These are phyloP conservation scores for Ceratocystis huliohia DNA, from an alignment of 2,329 filamentous ascomycete genomes.

Conservation along the genomic window DNA sequence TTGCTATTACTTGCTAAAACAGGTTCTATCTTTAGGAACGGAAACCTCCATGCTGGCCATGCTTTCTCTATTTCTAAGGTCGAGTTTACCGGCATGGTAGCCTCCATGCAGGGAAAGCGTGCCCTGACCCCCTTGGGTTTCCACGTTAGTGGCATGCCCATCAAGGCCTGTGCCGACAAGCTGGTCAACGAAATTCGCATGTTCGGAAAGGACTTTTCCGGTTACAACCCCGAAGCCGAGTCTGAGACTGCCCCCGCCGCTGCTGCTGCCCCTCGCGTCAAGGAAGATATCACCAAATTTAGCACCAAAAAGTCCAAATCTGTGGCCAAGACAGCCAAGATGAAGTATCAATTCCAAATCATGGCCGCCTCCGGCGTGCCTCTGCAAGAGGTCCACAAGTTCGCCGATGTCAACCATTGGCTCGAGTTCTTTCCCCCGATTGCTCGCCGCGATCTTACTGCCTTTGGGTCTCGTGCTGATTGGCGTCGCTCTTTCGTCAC, in stretches of 20 bases:
- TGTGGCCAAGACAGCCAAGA: conserved; percentile 74
- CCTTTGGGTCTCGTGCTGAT: conserved; percentile 77
- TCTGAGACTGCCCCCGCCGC: conserved; percentile 33
- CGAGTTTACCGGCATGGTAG: conserved; percentile 79
- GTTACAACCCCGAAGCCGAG: conserved; percentile 51
- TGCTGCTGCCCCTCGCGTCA: conserved; percentile 50
- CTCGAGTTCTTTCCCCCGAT: conserved; percentile 65
- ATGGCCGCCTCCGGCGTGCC: conserved; percentile 87
- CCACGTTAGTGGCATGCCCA: conserved; percentile 89
- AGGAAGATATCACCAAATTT: conserved; percentile 84
- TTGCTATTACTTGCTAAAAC: background rate
- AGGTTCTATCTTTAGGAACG: conserved; percentile 43
- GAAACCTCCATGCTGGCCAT: conserved; percentile 79
- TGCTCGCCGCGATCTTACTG: conserved; percentile 51
- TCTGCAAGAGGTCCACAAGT: conserved; percentile 77
- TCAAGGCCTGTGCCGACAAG: conserved; percentile 96
- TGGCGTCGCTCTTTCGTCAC: conserved; percentile 90
- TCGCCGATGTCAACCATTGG: conserved; percentile 86
- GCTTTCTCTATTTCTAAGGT: conserved; percentile 85
- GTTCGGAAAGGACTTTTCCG: conserved; percentile 78
- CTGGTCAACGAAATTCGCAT: conserved; percentile 75
- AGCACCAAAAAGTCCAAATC: conserved; percentile 86
- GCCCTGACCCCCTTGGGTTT: conserved; percentile 84
- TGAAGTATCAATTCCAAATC: conserved; percentile 94
- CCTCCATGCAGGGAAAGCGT: conserved; percentile 80